Evolutionary conservation across 2,329 filamentous ascomycete species (phyloP).

Genomic region (Fusarium citri): DNA sequence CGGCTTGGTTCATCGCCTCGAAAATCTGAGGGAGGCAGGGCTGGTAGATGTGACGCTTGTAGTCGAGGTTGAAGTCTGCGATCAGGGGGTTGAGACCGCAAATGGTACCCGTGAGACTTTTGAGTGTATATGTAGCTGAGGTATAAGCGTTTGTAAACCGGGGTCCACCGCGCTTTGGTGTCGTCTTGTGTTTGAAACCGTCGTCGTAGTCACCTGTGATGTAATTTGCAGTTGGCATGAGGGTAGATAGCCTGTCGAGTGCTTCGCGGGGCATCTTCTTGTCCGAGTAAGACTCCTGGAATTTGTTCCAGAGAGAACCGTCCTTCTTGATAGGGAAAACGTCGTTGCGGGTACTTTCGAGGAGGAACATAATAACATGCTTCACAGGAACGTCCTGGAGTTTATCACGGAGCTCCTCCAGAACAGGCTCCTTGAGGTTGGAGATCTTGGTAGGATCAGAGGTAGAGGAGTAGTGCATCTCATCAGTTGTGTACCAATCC

Average conservation of each 20-base stretch:
- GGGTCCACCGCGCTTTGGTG: constrained; percentile 52
- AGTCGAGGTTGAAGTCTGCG: constrained; percentile 57
- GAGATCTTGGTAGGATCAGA: constrained; percentile 56
- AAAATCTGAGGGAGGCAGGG: constrained; percentile 57
- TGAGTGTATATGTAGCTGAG: constrained; percentile 57
- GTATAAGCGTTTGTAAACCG: constrained; percentile 56
- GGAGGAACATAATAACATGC: constrained; percentile 56
- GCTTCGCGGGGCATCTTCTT: constrained; percentile 50
- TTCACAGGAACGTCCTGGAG: constrained; percentile 53
- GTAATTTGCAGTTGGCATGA: constrained; percentile 50
- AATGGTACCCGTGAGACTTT: constrained; percentile 56
- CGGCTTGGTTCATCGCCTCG: constrained; percentile 49
- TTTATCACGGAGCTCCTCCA: constrained; percentile 43
- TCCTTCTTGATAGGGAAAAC: constrained; percentile 58
- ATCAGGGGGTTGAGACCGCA: constrained; percentile 57
- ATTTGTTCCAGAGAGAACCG: constrained; percentile 52
- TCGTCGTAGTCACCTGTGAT: constrained; percentile 53
- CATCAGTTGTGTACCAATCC: constrained; percentile 44
- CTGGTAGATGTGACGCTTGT: constrained; percentile 56
- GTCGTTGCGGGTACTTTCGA: constrained; percentile 59
- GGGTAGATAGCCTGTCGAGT: constrained; percentile 38
- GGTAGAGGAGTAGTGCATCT: constrained; percentile 51
- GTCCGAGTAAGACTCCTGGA: constrained; percentile 49
- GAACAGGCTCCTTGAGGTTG: constrained; percentile 51
- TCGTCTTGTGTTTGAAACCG: constrained; percentile 45